Evolutionary conservation across 257 asterid species (phyloP), one percentile per base, ranked within the genome.

Genomic region (Solanum tarapatanum): DNA sequence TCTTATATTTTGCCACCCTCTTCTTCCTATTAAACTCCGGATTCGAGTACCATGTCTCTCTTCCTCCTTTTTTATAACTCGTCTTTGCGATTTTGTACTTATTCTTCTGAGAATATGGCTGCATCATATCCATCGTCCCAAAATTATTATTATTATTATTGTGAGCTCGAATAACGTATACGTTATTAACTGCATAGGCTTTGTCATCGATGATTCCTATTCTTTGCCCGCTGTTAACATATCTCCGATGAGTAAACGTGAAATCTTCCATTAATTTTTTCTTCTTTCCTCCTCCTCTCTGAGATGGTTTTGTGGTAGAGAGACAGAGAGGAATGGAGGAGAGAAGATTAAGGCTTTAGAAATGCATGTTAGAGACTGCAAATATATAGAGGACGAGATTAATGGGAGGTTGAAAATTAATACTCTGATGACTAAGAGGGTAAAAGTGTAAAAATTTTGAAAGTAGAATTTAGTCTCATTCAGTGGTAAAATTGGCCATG

Each of bases 1-100:
- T 37, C 58, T 94, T 95, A 88, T 96, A 96, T 80, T 88, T 91
- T 35, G 93, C 92, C 7, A 94, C 88, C 87, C 99, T 93, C 86
- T 88, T 96, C 86, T 88, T 93, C 36, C 97, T 91, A 45, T 92
- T 93, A 28, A 93, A 11, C 91, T 96, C 97, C 5, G 89, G 92
- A 17, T 86, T 66, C 4, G 88, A 89, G 37, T 89, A 91, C 96
- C 96, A 93, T 36, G 88, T 28, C 24, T 32, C 79, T 32, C 24
- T 6, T 32, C n/a, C 45, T 23, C 13, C 28, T 21, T 30, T 19
- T 19, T 48, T 32, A 17, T 7, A 33, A 76, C 30, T 45, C 12
- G 55, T 8, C 32, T n/a, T 28, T 48, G 51, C 8, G 11, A 28
- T 48, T 28, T 28, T 21, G 19, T 82, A 28, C 17, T 48, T 82